Evolutionary conservation across 768 basidiomycete genomes (phyloP).

Genomic region (Leucocoprinus leucothites): DNA sequence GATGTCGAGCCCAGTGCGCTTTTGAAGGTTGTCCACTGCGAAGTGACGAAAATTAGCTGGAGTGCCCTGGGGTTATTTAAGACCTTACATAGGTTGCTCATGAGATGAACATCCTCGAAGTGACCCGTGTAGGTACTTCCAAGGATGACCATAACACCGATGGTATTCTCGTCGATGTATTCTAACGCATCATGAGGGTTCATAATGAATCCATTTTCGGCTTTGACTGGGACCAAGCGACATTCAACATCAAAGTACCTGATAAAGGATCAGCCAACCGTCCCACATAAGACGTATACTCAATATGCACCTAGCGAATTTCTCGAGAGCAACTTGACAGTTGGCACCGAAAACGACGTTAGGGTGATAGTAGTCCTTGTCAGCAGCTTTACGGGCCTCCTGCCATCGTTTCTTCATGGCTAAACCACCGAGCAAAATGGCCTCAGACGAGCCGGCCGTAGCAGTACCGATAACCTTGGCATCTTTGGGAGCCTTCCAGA

Average conservation of each 20-base stretch:
- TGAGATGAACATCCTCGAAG: constrained; percentile 57
- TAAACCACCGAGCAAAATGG: constrained; percentile 68
- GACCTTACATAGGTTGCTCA: constrained; percentile 42
- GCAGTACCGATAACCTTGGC: constrained; percentile 58
- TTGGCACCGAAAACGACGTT: constrained; percentile 59
- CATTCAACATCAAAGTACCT: constrained; percentile 63
- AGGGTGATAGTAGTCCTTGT: constrained; percentile 52
- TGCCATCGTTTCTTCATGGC: constrained; percentile 71
- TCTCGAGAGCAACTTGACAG: constrained; percentile 63
- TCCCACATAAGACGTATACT: neutral
- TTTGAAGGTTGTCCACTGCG: constrained; percentile 50
- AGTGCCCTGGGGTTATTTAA: neutral
- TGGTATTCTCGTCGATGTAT: constrained; percentile 68
- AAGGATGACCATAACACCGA: constrained; percentile 58
- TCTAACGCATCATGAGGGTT: constrained; percentile 53
- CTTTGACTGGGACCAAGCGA: constrained; percentile 45
- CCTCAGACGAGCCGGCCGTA: constrained; percentile 64
- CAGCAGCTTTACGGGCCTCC: constrained; percentile 55
- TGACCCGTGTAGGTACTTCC: constrained; percentile 60
- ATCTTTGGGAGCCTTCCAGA: constrained; percentile 63
- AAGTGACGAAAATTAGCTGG: neutral
- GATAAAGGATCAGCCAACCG: neutral
- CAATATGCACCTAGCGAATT: constrained; percentile 53
- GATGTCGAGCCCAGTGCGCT: constrained; percentile 52
- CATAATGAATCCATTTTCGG: constrained; percentile 48